These are phyloP conservation scores for Castanea crenata DNA, from an alignment of 306 rosid species.

Conservation along the genomic window DNA sequence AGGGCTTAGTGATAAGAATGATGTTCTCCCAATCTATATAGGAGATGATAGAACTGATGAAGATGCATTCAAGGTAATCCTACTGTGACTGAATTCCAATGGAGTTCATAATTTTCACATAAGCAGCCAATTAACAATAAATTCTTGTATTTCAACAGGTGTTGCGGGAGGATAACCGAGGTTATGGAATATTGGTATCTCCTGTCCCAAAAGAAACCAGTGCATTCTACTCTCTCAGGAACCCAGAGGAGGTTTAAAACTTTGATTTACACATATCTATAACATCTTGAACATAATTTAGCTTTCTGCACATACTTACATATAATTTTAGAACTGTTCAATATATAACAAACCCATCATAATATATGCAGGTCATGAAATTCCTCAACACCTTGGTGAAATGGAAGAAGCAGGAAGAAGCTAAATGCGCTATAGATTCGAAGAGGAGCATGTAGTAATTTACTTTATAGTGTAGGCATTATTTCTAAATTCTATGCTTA, in stretches of 20 bases:
- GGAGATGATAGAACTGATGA: constrained; percentile 94
- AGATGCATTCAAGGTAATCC: constrained; percentile 87
- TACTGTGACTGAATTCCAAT: not conserved
- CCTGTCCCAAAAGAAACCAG: constrained; percentile 68
- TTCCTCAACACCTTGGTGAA: constrained; percentile 72
- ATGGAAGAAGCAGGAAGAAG: constrained; percentile 49
- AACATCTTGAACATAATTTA: not conserved
- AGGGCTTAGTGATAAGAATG: constrained; percentile 57
- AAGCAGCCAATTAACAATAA: not conserved
- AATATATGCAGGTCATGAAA: constrained; percentile 67
- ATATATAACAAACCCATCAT: not conserved
- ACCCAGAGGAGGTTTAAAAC: constrained; percentile 59
- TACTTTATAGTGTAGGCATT: not conserved
- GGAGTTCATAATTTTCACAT: not conserved
- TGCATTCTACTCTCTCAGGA: constrained; percentile 76
- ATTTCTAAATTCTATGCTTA: not conserved
- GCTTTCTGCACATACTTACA: not conserved
- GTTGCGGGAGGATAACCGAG: constrained; percentile 53
- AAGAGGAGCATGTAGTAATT: not conserved
- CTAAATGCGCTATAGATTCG: not conserved
- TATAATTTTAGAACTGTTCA: not conserved
- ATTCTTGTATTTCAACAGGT: constrained; percentile 35
- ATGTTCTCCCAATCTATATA: constrained; percentile 78
- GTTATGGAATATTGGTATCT: constrained; percentile 86
- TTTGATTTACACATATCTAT: not conserved